These are phyloP conservation scores for Kurtzmaniella quercitrusa DNA, from an alignment of 1,139 yeast genomes.

Conservation along the genomic window DNA sequence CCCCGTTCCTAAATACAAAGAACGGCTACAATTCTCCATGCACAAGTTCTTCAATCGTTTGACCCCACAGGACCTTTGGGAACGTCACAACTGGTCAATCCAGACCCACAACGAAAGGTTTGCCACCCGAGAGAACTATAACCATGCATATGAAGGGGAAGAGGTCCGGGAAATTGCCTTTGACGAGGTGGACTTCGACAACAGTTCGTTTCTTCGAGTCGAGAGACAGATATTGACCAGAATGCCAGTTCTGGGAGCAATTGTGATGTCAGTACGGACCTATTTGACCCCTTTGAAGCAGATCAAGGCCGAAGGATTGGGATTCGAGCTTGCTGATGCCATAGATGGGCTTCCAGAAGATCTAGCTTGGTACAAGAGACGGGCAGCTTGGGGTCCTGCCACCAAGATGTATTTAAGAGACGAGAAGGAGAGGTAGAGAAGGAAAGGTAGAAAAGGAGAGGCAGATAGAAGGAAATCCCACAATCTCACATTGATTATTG, in stretches of 20 bases:
- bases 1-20: slow-evolving; percentile 40
- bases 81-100: slow-evolving; percentile 39
- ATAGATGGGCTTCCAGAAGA: slow-evolving; percentile 56
- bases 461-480: neutral
- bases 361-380: slow-evolving; percentile 56
- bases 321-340: slow-evolving; percentile 48
- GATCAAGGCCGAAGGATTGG: slow-evolving; percentile 35
- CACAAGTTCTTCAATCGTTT: slow-evolving; percentile 34
- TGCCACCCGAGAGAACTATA: slow-evolving; percentile 19
- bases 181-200: slow-evolving; percentile 35
- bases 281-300: slow-evolving; percentile 34
- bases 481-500: too few relatives aligned
- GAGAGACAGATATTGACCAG: slow-evolving; percentile 40
- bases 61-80: slow-evolving; percentile 36
- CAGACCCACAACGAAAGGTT: slow-evolving; percentile 31
- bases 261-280: slow-evolving; percentile 38
- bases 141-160: slow-evolving; percentile 33
- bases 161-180: slow-evolving; percentile 15
- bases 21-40: slow-evolving; percentile 33
- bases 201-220: slow-evolving; percentile 32
- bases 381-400: slow-evolving; percentile 64
- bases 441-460: neutral
- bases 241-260: slow-evolving; percentile 35
- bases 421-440: neutral
- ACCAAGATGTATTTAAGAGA: slow-evolving; percentile 40